Base-by-base conservation (phyloP, 192 early-diverging fungal genomes). In the Podochytrium sp. region DNA sequence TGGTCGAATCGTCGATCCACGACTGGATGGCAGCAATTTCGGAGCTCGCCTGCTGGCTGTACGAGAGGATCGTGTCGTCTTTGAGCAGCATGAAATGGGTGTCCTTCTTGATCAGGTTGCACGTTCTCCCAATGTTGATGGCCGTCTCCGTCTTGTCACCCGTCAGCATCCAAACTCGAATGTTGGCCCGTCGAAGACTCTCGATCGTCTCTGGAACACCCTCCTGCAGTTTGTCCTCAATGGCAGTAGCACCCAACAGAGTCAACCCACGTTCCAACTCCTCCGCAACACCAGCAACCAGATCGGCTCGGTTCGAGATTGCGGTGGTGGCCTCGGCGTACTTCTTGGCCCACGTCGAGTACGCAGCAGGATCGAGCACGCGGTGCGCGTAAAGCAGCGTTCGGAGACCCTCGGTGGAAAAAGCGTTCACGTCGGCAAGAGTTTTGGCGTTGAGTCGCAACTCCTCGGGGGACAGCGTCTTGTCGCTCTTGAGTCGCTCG, bases 121-220 rank as follows among this genome's bases (percentile, higher is more conserved):
- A 94, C 0, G 93, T 91, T 57, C 91, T 85, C 29, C 90, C 94
- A 81, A 95, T 95, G 66, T 95, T 95, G 59, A 95, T 91, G 3
- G 94, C 94, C 0, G 94, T 95, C 70, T 95, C 94, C 20, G 87
- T 85, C 75, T 94, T 95, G 75, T 95, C 94, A 39, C 94, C 94
- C 0, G 94, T 95, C 78, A 95, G 78, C 88, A 95, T 92, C 93
- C 94, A 95, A 39, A 95, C 85, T 32, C 87, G 87, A 43, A 95
- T 91, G 33, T 91, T 91, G 0, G 94, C 94, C 5, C 82, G 79
- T 2, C 90, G 86, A 47, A 95, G 83, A 65, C 85, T 90, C 69
- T 91, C 87, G 43, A 95, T 95, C 0, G 93, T 91, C 66, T 93
- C 91, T 1, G 94, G 92, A 2, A 95, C 94, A 7, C 92, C 94